These are phyloP conservation scores for Tolypocladium tundrense DNA, from an alignment of 2,329 filamentous ascomycete genomes.

Conservation along the genomic window DNA sequence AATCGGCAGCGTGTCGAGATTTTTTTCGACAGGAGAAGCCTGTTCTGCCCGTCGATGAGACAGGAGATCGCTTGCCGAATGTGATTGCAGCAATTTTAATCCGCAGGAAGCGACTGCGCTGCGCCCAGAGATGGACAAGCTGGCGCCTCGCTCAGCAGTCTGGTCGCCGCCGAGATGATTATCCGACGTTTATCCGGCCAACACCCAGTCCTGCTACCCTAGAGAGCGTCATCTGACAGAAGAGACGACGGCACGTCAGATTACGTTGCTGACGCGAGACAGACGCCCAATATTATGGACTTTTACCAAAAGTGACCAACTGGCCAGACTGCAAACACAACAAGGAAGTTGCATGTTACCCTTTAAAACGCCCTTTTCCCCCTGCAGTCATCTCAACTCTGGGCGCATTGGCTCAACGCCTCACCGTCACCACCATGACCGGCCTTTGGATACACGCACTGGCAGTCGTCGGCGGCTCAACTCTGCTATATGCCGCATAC, in stretches of 20 bases:
- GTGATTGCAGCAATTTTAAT: too few species aligned
- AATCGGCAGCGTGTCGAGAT: not conserved
- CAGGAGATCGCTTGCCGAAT: not conserved
- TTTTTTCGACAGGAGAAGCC: not conserved
- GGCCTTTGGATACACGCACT: not conserved
- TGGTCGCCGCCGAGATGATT: not conserved
- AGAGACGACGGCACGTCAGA: not conserved
- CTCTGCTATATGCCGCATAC: slow-evolving; percentile 5
- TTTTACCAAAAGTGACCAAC: not conserved
- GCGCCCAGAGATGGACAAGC: not conserved
- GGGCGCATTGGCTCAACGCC: not conserved
- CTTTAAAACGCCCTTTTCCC: too few species aligned
- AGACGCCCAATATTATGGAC: not conserved
- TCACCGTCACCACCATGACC: not conserved
- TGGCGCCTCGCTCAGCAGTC: not conserved
- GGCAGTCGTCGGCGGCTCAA: slow-evolving; percentile 10
- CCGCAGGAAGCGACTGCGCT: not conserved
- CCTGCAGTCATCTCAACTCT: not conserved
- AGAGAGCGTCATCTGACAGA: not conserved
- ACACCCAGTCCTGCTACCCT: not conserved
- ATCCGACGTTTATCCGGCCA: not conserved
- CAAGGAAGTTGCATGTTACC: too few species aligned
- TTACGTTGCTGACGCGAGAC: not conserved
- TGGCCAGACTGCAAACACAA: too few species aligned
- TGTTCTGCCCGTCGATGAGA: not conserved